Evolutionary conservation across 1,284 basidiomycete species (phyloP), one percentile per base, ranked within the genome.

Genomic region (Testicularia cyperi): DNA sequence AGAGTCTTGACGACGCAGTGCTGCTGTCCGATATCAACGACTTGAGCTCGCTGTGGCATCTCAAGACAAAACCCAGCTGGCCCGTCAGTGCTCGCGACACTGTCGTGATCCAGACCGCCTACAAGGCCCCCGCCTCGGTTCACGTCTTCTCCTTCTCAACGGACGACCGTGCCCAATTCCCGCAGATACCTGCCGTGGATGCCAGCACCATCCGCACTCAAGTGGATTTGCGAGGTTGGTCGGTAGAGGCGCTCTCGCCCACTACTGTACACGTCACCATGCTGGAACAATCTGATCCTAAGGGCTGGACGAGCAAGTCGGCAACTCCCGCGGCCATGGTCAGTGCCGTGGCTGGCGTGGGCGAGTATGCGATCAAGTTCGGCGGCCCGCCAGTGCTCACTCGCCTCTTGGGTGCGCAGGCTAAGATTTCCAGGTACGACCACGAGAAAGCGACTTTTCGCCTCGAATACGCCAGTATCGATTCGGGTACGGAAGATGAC

Each of bases 121-220:
- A 98, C 82, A 97, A 96, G 78, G 95, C 92, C 0, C 91, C 92
- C 0, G 44, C 65, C 6, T 90, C 92, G 0, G 88, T 96, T 9
- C 95, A 99, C 73, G 85, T 96, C 24, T 97, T 98, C 76, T 86
- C 88, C 1, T 97, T 97, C 78, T 96, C 94, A 2, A 88, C 86
- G 0, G 90, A 95, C 69, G 90, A 96, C 70, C 83, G 84, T 42
- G 85, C 86, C 40, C 81, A 94, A 13, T 95, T 96, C 77, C 86
- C 90, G 0, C 82, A 82, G 35, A 88, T 89, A 10, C 81, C 85
- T 0, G 78, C 80, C 0, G 85, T 88, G 25, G 78, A 78, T 25
- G 83, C 86, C 0, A 87, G 83, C 52, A 83, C 88, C 44, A 96
- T 97, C 56, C 86, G 94, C 14, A 91, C 90, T 0, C 92, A 97